Evolutionary conservation across 208 protist species (phyloP).

Genomic region (Leishmania amazonensis): DNA sequence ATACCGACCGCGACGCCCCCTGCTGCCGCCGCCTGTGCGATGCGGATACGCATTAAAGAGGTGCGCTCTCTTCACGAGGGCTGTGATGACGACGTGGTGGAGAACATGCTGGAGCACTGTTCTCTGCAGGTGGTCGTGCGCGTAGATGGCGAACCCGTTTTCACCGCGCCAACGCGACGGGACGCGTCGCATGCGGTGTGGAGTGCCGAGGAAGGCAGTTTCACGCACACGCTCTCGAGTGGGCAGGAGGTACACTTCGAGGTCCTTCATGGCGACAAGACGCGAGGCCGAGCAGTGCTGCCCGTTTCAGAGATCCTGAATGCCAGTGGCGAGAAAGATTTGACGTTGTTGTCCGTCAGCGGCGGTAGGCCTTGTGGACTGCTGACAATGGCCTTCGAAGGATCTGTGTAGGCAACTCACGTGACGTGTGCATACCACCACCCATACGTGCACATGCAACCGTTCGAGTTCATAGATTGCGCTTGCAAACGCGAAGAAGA

Average conservation of each 20-base stretch:
- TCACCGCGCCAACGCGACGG: constrained; percentile 38
- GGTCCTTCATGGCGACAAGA: constrained; percentile 43
- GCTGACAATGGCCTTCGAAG: constrained; percentile 15
- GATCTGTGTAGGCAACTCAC: neutral
- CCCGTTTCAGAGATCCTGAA: constrained; percentile 28
- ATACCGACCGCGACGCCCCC: neutral
- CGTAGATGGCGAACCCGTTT: constrained; percentile 41
- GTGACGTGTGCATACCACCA: neutral
- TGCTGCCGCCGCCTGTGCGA: neutral
- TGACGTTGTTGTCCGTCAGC: constrained; percentile 9
- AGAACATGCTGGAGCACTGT: constrained; percentile 36
- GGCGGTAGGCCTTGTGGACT: constrained; percentile 14
- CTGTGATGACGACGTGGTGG: constrained; percentile 34
- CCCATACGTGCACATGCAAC: neutral
- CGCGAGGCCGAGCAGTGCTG: constrained; percentile 11
- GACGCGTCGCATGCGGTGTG: constrained; percentile 45
- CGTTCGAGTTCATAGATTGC: neutral
- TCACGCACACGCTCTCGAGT: constrained; percentile 22
- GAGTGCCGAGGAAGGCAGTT: constrained; percentile 36
- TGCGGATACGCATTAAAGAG: constrained; percentile 39
- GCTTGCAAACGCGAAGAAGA: neutral
- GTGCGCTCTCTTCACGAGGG: constrained; percentile 34
- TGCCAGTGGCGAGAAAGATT: constrained; percentile 7
- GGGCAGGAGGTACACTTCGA: constrained; percentile 50
- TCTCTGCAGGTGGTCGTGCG: constrained; percentile 58